phyloP scores from a whole-genome alignment of 345 rosid species.

The Moricandia arvensis region DNA sequence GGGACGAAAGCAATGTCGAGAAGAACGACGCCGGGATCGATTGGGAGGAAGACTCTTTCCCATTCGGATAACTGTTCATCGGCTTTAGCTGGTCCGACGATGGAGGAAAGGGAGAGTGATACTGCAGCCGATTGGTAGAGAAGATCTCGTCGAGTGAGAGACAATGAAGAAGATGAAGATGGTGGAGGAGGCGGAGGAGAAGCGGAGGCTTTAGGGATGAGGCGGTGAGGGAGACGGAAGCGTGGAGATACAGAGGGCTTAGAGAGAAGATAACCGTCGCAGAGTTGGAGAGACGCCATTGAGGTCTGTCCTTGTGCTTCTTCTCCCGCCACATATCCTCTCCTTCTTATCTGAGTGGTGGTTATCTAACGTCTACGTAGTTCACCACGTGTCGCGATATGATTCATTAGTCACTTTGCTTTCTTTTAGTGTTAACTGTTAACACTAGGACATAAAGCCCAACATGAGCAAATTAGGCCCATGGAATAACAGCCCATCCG shows the following conservation, averaged over 20 bases:
- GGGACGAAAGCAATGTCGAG: slow-evolving; percentile 92
- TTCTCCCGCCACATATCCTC: slow-evolving; percentile 23
- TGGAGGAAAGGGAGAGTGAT: slow-evolving; percentile 42
- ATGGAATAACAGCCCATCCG: neutral
- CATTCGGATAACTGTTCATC: slow-evolving; percentile 72
- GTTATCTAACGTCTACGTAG: slow-evolving; percentile 38
- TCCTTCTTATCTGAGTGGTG: slow-evolving; percentile 36
- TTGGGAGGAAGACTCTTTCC: slow-evolving; percentile 73
- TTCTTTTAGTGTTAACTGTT: neutral
- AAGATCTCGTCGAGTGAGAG: slow-evolving; percentile 48
- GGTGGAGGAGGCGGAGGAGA: slow-evolving; percentile 25
- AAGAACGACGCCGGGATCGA: slow-evolving; percentile 92
- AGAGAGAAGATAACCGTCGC: slow-evolving; percentile 39
- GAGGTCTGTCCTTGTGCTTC: neutral
- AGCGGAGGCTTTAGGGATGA: slow-evolving; percentile 41
- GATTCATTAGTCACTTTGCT: neutral
- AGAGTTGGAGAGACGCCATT: slow-evolving; percentile 49
- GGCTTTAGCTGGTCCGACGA: slow-evolving; percentile 38
- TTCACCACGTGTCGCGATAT: neutral
- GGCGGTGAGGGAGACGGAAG: slow-evolving; percentile 31
- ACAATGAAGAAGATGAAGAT: slow-evolving; percentile 19
- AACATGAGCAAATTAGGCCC: neutral
- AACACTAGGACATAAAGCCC: neutral
- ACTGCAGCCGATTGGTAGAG: slow-evolving; percentile 53
- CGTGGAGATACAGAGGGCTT: slow-evolving; percentile 39